phyloP scores from a whole-genome alignment of 1,139 yeast genomes.

The Zygotorulaspora mrakii region DNA sequence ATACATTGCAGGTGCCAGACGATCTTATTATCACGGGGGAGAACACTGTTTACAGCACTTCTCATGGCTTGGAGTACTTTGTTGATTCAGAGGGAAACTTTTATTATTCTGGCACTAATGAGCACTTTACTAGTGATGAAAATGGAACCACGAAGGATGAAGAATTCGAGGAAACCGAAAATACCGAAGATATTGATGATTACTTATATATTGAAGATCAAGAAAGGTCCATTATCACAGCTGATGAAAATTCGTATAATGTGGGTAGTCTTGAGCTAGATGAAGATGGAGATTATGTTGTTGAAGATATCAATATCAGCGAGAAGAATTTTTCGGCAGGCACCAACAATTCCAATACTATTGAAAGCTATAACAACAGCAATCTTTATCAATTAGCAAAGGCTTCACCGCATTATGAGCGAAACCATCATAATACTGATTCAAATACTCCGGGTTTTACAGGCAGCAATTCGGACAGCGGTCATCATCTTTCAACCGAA shows the following conservation, averaged over 20 bases:
- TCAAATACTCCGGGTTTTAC: neutral
- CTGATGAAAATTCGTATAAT: constrained; percentile 10
- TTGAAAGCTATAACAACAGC: constrained; percentile 24
- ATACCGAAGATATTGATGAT: constrained; percentile 8
- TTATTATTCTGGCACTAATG: constrained; percentile 23
- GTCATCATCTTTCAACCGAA: neutral
- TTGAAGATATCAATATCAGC: constrained; percentile 15
- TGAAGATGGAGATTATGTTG: constrained; percentile 23
- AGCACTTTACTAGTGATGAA: constrained; percentile 11
- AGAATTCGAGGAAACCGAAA: constrained; percentile 8
- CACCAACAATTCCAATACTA: constrained; percentile 19
- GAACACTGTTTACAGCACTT: constrained; percentile 21
- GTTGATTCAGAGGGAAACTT: constrained; percentile 28
- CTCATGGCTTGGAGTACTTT: constrained; percentile 25
- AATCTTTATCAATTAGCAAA: constrained; percentile 20
- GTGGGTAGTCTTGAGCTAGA: constrained; percentile 21
- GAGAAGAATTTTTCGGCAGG: constrained; percentile 11
- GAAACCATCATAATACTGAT: neutral
- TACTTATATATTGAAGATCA: constrained; percentile 13
- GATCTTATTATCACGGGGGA: constrained; percentile 23
- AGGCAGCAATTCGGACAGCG: neutral
- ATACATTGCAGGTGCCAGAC: constrained; percentile 7
- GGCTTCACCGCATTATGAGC: constrained; percentile 3
- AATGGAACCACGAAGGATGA: constrained; percentile 12
- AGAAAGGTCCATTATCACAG: constrained; percentile 8